phyloP scores from a whole-genome alignment of 139 green algal genomes.

The Chlorella sp. region DNA sequence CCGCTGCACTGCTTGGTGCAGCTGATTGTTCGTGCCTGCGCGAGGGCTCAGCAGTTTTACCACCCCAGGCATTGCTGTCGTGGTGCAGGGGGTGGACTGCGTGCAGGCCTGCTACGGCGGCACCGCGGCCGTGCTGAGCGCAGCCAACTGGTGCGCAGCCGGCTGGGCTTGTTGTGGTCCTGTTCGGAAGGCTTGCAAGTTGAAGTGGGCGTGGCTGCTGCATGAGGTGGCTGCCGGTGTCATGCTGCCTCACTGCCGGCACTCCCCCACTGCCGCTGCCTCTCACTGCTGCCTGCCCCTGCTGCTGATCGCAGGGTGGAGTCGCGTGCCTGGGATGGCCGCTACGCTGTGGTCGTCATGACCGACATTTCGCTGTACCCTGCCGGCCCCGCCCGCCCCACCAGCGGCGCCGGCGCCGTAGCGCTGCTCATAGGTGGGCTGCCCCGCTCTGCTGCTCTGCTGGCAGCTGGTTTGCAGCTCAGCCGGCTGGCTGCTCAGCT shows the following conservation, averaged over 20 bases:
- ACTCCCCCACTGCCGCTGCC: no score
- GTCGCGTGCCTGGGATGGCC: conserved; percentile 77
- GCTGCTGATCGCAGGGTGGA: conserved; percentile 50
- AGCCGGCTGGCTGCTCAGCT: no score
- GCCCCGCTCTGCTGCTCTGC: neutral
- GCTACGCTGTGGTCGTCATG: conserved; percentile 84
- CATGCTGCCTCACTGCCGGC: no score
- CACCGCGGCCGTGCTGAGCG: conserved; percentile 85
- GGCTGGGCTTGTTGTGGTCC: no score
- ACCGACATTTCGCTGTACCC: conserved; percentile 82
- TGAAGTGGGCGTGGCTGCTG: no score
- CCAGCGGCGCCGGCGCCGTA: conserved; percentile 84
- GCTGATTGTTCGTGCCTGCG: no score
- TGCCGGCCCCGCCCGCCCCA: conserved; percentile 59
- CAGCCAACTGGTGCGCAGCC: conserved; percentile 63
- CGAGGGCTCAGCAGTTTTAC: no score
- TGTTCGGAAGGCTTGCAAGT: no score
- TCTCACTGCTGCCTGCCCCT: no score
- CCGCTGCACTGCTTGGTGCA: neutral
- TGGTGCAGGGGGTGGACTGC: conserved; percentile 77
- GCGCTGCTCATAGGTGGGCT: conserved; percentile 81
- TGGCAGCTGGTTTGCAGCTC: no score
- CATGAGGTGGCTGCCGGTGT: no score
- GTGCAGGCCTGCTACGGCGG: conserved; percentile 90
- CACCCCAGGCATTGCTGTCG: no score